Base-by-base conservation (phyloP, 306 rosid genomes). In the Ceratonia siliqua region DNA sequence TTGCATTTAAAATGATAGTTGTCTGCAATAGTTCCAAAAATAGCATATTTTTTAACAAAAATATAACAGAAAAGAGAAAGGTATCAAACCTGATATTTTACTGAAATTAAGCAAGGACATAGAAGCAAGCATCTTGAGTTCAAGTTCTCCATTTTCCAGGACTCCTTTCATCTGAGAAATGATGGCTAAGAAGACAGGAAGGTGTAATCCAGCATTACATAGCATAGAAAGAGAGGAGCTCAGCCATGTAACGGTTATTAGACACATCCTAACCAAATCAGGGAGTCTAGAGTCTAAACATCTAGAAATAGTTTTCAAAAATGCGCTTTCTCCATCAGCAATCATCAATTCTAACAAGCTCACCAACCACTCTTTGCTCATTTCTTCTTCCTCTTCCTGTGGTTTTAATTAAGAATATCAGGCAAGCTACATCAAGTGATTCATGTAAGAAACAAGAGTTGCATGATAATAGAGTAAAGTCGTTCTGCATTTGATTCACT, bases 51-150 rank as follows among this genome's bases (percentile, higher is more conserved):
- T 13, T 11, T 0, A 28, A 15, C 30, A 39, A n/a, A 27, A 27
- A 9, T 11, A 32, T 21, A 36, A 12, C 7, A 30, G 18, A 65
- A 21, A 54, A n/a, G 68, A 33, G 28, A 14, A 67, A 46, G 62
- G 38, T n/a, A 73, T 24, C 72, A 15, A 70, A 93, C 96, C 98
- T 75, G 98, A 79, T 41, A 83, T 90, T 83, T 86, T 85, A 85
- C 89, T 90, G 85, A 93, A 86, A 81, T 89, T 86, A 77, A 89
- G 86, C 77, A 93, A 84, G 72, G 87, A 85, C 82, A 79, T 59
- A 22, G 96, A 83, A 76, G 95, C 91, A 79, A 93, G 90, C 78
- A 82, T 75, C 72, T 80, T 84, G 75, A 87, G 89, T 55, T 90
- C 91, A 73, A 87, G 73, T 42, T 79, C 83, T 56, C 74, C 81